Base-by-base conservation (phyloP, 2,329 filamentous ascomycete species). In the Stromatinia cepivora region DNA sequence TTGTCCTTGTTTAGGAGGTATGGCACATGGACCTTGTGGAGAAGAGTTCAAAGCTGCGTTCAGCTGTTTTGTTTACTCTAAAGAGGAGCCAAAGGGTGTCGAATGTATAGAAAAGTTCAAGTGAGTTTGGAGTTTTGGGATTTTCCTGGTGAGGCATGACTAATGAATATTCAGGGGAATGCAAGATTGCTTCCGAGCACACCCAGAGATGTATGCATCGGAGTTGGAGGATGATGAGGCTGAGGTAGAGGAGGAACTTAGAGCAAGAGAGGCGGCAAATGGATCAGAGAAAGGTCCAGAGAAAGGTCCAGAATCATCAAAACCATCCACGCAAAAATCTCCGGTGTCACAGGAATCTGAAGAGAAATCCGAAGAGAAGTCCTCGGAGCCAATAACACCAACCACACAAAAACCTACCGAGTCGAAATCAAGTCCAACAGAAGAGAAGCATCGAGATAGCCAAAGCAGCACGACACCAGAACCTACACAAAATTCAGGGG, bases 21-120 rank as follows among this genome's bases (percentile, higher is more conserved):
- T 99, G 95, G 95, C 95, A 10, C 83, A 97, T 78, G 95, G 95
- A 0, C 95, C 95, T 67, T 99, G 95, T 79, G 95, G 95, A 61
- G 92, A 96, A 79, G 90, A 98, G 78, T 99, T 99, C 86, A 93
- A 90, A 84, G 89, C 90, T 34, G 95, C 95, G 0, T 99, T 99
- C 77, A 97, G 93, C 86, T 99, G 95, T 83, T 99, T 99, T 77
- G 93, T 99, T n/a, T 95, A 90, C 82, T 97, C 92, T 4, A 89
- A 88, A 54, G 92, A 97, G 79, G 95, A 99, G 79, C 94, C 94
- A 48, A 99, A 99, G 88, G 94, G 94, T 65, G 94, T 97, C 84
- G 93, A 97, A 79, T 97, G 94, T 82, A 95, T 97, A 78, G 93
- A 97, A 39, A 97, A 95, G 83, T 97, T 97, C 86, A 94, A 97